phyloP scores from a whole-genome alignment of 1,284 basidiomycete genomes.

The Leccinum proliferum region DNA sequence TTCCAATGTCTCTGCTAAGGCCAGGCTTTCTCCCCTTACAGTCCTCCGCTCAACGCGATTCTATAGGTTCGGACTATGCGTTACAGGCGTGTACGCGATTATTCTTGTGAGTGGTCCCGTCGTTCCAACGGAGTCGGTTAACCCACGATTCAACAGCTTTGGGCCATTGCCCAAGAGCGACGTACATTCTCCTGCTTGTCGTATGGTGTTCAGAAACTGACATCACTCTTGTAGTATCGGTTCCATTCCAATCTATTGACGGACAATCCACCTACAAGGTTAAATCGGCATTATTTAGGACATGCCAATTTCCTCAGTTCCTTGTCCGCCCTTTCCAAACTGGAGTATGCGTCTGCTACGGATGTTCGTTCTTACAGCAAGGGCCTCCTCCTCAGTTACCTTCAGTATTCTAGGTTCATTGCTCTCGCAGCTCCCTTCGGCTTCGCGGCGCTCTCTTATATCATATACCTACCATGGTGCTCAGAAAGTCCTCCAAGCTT shows the following conservation, averaged over 20 bases:
- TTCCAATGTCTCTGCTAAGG: conserved; percentile 27
- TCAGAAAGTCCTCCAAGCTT: conserved; percentile 98
- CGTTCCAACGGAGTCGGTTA: conserved; percentile 1
- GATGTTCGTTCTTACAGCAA: conserved; percentile 38
- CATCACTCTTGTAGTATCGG: conserved; percentile 54
- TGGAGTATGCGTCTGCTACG: conserved; percentile 33
- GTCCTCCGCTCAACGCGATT: background rate
- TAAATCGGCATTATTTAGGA: conserved; percentile 77
- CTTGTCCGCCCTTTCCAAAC: conserved; percentile 60
- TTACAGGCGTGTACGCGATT: conserved; percentile 73
- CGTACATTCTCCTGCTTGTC: conserved; percentile 42
- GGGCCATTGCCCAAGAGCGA: conserved; percentile 91
- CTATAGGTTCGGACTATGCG: conserved; percentile 55
- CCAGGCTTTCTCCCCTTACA: background rate
- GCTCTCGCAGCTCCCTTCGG: conserved; percentile 93
- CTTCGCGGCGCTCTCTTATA: conserved; percentile 90
- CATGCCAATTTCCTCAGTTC: conserved; percentile 77
- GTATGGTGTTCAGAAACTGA: conserved; percentile 7
- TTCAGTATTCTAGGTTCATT: conserved; percentile 86
- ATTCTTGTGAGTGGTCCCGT: conserved; percentile 51
- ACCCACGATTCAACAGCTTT: conserved; percentile 37
- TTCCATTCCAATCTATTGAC: conserved; percentile 71
- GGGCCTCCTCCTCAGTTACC: conserved; percentile 63
- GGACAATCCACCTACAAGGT: conserved; percentile 70
- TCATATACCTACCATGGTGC: conserved; percentile 99